These are phyloP conservation scores for Thelonectria olida DNA, from an alignment of 2,329 filamentous ascomycete genomes.

Conservation along the genomic window DNA sequence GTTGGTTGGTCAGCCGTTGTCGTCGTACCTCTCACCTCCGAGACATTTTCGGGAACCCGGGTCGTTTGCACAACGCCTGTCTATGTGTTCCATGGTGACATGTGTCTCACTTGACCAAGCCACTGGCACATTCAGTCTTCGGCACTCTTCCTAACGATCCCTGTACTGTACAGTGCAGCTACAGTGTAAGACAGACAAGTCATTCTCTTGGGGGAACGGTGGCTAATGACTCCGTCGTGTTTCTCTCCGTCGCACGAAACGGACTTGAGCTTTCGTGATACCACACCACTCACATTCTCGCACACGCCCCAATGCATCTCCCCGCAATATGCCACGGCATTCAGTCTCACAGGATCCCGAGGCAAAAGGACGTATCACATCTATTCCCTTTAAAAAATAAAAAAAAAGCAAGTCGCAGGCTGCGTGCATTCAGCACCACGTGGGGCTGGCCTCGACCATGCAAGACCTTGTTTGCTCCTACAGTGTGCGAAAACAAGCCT, in stretches of 20 bases:
- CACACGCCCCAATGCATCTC: conserved; percentile 9
- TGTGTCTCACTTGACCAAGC: no score
- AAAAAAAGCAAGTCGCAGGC: conserved; percentile 9
- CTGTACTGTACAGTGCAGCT: not conserved
- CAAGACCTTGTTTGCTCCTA: conserved; percentile 28
- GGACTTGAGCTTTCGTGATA: not conserved
- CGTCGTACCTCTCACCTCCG: no score
- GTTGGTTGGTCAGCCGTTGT: no score
- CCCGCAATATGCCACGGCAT: not conserved
- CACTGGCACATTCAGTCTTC: no score
- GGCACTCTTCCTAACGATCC: no score
- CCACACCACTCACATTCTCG: not conserved
- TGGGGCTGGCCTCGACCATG: not conserved
- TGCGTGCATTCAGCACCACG: not conserved
- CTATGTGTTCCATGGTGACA: no score
- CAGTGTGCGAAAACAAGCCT: conserved; percentile 29
- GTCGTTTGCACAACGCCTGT: conserved; percentile 15
- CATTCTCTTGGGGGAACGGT: no score
- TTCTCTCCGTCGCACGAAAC: not conserved
- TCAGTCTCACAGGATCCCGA: not conserved
- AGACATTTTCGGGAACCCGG: not conserved
- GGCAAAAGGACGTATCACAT: not conserved
- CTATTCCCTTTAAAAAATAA: not conserved
- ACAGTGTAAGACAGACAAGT: not conserved
- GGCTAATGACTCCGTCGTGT: not conserved